Evolutionary conservation across 371 early-diverging fungal genomes (phyloP).

Genomic region (Choanephora cucurbitarum): DNA sequence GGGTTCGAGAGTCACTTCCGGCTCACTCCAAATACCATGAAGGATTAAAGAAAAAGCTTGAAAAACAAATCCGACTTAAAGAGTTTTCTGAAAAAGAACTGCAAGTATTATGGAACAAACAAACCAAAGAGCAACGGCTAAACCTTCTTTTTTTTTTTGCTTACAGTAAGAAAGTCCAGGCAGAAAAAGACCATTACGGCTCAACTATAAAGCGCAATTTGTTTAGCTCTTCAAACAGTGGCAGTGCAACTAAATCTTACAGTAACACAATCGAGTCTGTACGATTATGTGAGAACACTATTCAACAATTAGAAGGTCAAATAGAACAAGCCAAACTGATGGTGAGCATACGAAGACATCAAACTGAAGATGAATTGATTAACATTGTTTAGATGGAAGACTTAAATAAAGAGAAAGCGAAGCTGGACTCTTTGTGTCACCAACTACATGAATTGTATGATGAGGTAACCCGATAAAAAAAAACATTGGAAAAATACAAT

Average conservation of each 20-base stretch:
- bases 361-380: too few species aligned
- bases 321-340: constrained; percentile 34
- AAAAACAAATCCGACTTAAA: constrained; percentile 34
- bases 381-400: constrained; percentile 27
- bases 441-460: constrained; percentile 38
- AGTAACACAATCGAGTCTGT: constrained; percentile 31
- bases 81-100: constrained; percentile 32
- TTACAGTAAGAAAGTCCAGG: constrained; percentile 28
- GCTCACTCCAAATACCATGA: constrained; percentile 47
- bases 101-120: constrained; percentile 23
- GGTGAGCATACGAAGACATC: constrained; percentile 16
- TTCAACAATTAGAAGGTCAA: constrained; percentile 27
- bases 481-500: too few species aligned
- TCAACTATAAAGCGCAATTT: constrained; percentile 7
- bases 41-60: constrained; percentile 34
- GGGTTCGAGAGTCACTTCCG: constrained; percentile 50
- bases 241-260: constrained; percentile 8
- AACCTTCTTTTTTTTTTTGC: not conserved
- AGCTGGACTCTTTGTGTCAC: constrained; percentile 33
- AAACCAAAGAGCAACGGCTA: not conserved
- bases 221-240: constrained; percentile 2
- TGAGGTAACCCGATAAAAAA: too few species aligned
- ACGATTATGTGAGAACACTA: constrained; percentile 29
- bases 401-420: constrained; percentile 29
- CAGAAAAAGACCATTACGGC: constrained; percentile 18